Evolutionary conservation across 768 basidiomycete genomes (phyloP).

Genomic region (Xerocomus brunneocitrinus): DNA sequence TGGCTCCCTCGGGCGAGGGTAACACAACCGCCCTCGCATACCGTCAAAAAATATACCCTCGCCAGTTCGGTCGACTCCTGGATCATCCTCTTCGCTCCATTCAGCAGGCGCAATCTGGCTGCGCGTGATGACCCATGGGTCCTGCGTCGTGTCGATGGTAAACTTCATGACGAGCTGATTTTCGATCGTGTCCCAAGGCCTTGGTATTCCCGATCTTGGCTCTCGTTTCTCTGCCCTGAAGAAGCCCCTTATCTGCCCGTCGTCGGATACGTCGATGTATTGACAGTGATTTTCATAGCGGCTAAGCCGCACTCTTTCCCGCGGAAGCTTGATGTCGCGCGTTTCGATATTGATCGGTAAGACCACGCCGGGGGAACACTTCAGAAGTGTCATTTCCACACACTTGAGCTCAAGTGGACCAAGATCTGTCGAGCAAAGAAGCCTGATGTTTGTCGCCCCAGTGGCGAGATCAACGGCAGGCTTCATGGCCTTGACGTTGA

Average conservation of each 20-base stretch:
- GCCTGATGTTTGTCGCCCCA: background rate
- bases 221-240: background rate
- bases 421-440: background rate
- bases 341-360: background rate
- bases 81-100: background rate
- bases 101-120: background rate
- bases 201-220: too few species aligned
- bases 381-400: background rate
- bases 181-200: background rate
- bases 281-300: too few species aligned
- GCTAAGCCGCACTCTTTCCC: background rate
- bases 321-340: background rate
- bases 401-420: background rate
- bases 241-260: background rate
- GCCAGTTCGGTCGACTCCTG: too few species aligned
- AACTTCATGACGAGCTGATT: constrained; percentile 1
- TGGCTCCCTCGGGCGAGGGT: background rate
- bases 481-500: background rate
- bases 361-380: background rate
- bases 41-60: background rate
- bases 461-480: background rate
- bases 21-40: background rate
- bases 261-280: background rate
- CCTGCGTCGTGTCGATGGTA: constrained; percentile 2
- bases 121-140: background rate